phyloP scores from a whole-genome alignment of 176 grass and related monocot genomes.

The Bonia amplexicaulis region DNA sequence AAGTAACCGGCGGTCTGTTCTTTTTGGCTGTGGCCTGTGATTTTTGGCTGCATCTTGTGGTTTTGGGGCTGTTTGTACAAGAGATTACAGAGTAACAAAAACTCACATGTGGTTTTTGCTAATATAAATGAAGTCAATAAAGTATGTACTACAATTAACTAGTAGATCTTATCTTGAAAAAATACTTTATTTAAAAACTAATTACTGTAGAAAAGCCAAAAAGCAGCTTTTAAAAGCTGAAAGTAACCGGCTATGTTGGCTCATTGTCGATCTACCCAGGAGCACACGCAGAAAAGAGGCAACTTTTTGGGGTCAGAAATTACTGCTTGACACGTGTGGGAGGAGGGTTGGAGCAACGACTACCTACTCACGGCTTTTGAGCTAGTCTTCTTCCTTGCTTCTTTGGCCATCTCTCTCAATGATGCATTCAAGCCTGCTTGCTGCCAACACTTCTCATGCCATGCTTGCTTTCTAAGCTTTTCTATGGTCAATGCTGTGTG shows the following conservation, averaged over 20 bases:
- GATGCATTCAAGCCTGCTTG: constrained; percentile 25
- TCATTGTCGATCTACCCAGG: constrained; percentile 21
- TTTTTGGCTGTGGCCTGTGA: too few relatives aligned
- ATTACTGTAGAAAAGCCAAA: too few relatives aligned
- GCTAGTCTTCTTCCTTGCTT: background rate
- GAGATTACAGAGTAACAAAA: too few relatives aligned
- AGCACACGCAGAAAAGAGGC: background rate
- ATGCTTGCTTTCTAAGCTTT: constrained; percentile 20
- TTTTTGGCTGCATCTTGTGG: too few relatives aligned
- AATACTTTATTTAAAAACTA: too few relatives aligned
- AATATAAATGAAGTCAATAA: too few relatives aligned
- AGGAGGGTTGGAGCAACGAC: constrained; percentile 13
- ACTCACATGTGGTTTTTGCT: too few relatives aligned
- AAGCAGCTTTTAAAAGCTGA: too few relatives aligned
- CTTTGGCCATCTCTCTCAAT: constrained; percentile 16
- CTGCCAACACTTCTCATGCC: background rate
- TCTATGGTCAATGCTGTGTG: background rate
- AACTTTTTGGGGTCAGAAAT: constrained; percentile 4
- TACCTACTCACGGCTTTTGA: constrained; percentile 4
- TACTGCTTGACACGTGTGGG: background rate
- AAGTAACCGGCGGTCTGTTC: constrained; percentile 31
- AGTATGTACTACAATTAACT: too few relatives aligned
- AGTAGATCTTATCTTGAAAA: too few relatives aligned
- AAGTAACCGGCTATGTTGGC: constrained; percentile 18
- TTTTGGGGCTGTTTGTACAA: too few relatives aligned